Evolutionary conservation across 768 basidiomycete genomes (phyloP).

Genomic region (Floccularia luteovirens): DNA sequence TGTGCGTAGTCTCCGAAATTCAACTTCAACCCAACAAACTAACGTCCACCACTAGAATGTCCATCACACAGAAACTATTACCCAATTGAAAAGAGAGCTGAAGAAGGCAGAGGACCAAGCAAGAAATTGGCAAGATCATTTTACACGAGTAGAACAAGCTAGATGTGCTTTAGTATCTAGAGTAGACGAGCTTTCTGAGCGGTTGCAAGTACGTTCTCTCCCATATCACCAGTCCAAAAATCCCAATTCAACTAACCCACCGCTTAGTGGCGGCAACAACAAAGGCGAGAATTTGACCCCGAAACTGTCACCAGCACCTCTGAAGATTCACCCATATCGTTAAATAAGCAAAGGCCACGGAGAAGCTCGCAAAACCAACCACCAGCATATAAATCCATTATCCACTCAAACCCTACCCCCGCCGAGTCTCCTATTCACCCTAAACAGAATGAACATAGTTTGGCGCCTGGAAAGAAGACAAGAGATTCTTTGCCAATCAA

Average conservation of each 20-base stretch:
- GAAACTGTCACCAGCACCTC: no score
- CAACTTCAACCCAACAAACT: not conserved
- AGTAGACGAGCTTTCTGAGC: slow-evolving; percentile 51
- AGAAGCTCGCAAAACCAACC: slow-evolving; percentile 22
- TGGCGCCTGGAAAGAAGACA: not conserved
- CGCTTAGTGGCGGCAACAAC: slow-evolving; percentile 7
- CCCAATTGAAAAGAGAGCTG: slow-evolving; percentile 55
- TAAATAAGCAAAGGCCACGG: no score
- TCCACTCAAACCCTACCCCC: slow-evolving; percentile 16
- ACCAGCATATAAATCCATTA: slow-evolving; percentile 18
- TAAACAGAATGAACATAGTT: not conserved
- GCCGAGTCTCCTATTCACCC: slow-evolving; percentile 12
- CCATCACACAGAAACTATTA: slow-evolving; percentile 53
- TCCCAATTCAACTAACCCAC: slow-evolving; percentile 2
- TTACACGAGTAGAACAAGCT: slow-evolving; percentile 66
- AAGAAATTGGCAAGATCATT: slow-evolving; percentile 75
- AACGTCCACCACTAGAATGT: slow-evolving; percentile 29
- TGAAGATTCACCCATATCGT: no score
- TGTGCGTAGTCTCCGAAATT: slow-evolving; percentile 22
- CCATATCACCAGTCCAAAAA: slow-evolving; percentile 6
- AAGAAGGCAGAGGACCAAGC: slow-evolving; percentile 73
- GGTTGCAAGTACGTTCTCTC: slow-evolving; percentile 29
- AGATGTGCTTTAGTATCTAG: slow-evolving; percentile 48
- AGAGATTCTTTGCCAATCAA: not conserved
- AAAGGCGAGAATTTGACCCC: slow-evolving; percentile 23